Conservation (phyloP, 1,284 basidiomycete species). For the Leccinum griseonigrum region DNA sequence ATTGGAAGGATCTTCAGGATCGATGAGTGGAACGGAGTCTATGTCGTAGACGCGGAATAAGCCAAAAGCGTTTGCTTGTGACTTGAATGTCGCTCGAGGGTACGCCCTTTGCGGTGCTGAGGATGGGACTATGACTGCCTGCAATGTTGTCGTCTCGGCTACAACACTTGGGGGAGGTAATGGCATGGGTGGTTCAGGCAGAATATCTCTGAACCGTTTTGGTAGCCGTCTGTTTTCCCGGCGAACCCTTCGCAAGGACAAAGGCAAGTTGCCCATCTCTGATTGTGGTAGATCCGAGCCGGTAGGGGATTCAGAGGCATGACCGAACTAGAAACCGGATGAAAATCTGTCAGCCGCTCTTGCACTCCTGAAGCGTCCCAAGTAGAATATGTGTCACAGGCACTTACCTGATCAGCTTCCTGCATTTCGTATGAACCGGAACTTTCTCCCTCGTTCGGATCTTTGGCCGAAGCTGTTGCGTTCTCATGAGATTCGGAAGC, state of each 20-base stretch:
- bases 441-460: too few species aligned
- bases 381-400: background rate
- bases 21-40: background rate
- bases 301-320: background rate
- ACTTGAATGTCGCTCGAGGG: background rate
- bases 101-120: background rate
- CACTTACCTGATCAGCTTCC: too few species aligned
- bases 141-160: background rate
- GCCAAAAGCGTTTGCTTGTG: background rate
- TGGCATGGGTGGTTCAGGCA: background rate
- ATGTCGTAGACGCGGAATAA: background rate
- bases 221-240: background rate
- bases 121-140: background rate
- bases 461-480: background rate
- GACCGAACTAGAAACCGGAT: background rate
- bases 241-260: background rate
- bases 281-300: background rate
- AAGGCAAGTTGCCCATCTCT: background rate
- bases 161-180: background rate
- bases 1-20: background rate
- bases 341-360: background rate
- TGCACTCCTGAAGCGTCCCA: background rate
- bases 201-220: background rate
- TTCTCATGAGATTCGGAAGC: background rate
- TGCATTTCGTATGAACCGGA: too few species aligned